Conservation (phyloP, 1,284 basidiomycete species). For the Chondrostereum purpureum region DNA sequence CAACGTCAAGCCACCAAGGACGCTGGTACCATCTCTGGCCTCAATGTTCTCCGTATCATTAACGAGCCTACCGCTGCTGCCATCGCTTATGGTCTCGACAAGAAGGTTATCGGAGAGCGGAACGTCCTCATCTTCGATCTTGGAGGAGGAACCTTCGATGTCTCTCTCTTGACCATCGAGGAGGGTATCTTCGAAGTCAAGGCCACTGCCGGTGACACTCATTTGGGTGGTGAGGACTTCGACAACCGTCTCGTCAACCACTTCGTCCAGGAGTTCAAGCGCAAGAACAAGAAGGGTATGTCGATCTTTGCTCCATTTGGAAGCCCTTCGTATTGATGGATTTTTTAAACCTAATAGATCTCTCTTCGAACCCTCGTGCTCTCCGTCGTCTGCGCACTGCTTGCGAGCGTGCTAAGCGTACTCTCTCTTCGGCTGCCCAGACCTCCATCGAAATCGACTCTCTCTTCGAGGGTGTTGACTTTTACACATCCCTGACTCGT, state of each 20-base stretch:
- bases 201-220: slow-evolving; percentile 77
- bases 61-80: slow-evolving; percentile 60
- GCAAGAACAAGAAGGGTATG: slow-evolving; percentile 17
- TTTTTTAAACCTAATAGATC: slow-evolving; percentile 42
- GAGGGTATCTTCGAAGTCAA: slow-evolving; percentile 77
- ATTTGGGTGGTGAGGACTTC: slow-evolving; percentile 87
- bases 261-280: slow-evolving; percentile 20
- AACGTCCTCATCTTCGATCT: slow-evolving; percentile 86
- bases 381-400: slow-evolving; percentile 96
- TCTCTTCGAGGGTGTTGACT: slow-evolving; percentile 96
- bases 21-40: slow-evolving; percentile 69
- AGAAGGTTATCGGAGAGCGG: slow-evolving; percentile 62
- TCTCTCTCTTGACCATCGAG: slow-evolving; percentile 72
- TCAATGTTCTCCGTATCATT: slow-evolving; percentile 66
- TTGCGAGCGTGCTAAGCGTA: slow-evolving; percentile 98
- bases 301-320: neutral
- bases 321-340: neutral
- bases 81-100: slow-evolving; percentile 69
- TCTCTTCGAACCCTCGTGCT: slow-evolving; percentile 90
- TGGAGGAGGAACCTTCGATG: slow-evolving; percentile 81
- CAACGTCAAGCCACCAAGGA: slow-evolving; percentile 82
- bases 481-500: slow-evolving; percentile 97
- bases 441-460: slow-evolving; percentile 99
- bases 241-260: slow-evolving; percentile 86
- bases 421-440: slow-evolving; percentile 94